Evolutionary conservation across 192 early-diverging fungal genomes (phyloP).

Genomic region (Rhizophagus prolifer): DNA sequence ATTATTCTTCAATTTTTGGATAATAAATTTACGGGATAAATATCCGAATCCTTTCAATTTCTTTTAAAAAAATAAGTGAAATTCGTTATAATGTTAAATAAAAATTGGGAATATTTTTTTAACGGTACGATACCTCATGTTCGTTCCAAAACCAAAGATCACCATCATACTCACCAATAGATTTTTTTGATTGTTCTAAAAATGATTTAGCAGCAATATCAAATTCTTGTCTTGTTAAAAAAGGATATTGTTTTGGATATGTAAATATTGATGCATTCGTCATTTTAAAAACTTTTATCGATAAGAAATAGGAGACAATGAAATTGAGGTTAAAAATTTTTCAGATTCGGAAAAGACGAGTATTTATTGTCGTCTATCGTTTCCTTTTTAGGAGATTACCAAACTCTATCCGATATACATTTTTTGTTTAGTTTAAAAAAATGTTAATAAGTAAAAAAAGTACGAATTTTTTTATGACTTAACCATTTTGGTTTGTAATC

Average conservation of each 20-base stretch:
- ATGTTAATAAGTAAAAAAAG: too few relatives aligned
- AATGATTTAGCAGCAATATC: slow-evolving; percentile 25
- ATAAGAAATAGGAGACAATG: not conserved
- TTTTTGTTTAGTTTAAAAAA: too few relatives aligned
- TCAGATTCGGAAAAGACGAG: too few relatives aligned
- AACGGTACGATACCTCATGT: slow-evolving; percentile 21
- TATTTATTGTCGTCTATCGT: too few relatives aligned
- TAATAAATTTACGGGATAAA: not conserved
- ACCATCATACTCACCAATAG: not conserved
- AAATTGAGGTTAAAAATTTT: too few relatives aligned
- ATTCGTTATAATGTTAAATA: not conserved
- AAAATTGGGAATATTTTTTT: not conserved
- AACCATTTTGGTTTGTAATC: too few relatives aligned
- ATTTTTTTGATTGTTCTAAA: slow-evolving; percentile 21
- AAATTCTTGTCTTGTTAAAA: slow-evolving; percentile 25
- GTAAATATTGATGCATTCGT: not conserved
- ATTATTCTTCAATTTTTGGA: too few relatives aligned
- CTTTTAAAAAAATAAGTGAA: slow-evolving; percentile 2
- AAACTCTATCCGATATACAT: too few relatives aligned
- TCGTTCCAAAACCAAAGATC: slow-evolving; percentile 25
- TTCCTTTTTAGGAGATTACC: too few relatives aligned
- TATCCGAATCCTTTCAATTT: slow-evolving; percentile 29
- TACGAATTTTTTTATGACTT: too few relatives aligned
- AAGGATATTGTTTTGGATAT: slow-evolving; percentile 18
- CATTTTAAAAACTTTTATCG: not conserved